Evolutionary conservation across 495 filamentous ascomycete species (phyloP).

Genomic region (Wilcoxina mikolae): DNA sequence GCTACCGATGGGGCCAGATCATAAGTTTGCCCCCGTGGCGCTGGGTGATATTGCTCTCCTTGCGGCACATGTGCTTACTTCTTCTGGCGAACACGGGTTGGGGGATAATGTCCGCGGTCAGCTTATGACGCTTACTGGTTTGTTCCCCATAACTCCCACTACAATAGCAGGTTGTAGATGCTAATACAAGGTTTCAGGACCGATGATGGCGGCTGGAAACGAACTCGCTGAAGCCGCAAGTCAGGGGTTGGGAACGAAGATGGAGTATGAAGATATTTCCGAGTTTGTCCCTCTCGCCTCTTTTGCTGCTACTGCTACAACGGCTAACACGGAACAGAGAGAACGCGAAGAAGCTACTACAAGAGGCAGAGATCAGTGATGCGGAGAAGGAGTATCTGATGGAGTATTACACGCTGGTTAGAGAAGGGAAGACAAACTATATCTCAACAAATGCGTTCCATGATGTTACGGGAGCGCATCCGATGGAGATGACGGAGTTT

Average conservation of each 20-base stretch:
- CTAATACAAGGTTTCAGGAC: no score
- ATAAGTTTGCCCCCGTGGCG: conserved; percentile 43
- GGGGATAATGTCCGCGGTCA: conserved; percentile 36
- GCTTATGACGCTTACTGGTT: conserved; percentile 37
- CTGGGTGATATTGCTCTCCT: conserved; percentile 39
- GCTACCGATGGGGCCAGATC: conserved; percentile 36
- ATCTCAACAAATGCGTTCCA: conserved; percentile 43
- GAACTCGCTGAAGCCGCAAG: conserved; percentile 40
- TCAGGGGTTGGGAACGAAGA: conserved; percentile 34
- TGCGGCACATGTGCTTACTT: conserved; percentile 38
- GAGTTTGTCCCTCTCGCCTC: conserved; percentile 27
- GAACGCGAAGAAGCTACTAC: neutral
- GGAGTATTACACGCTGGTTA: conserved; percentile 44
- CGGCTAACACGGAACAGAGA: neutral
- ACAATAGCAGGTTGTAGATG: no score
- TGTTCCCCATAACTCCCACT: no score
- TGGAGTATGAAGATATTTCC: conserved; percentile 42
- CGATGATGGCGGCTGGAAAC: conserved; percentile 39
- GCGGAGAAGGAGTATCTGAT: conserved; percentile 41
- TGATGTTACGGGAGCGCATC: conserved; percentile 38
- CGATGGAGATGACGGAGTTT: conserved; percentile 39
- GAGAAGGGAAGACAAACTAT: conserved; percentile 47
- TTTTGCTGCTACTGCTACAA: neutral
- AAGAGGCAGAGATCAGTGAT: conserved; percentile 30
- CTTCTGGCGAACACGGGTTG: conserved; percentile 41